A percentile compares a stretch with the other conserved stretches of the same genome.
Evolutionary conservation across 306 rosid genomes (phyloP).

Genomic region (Morella rubra): DNA sequence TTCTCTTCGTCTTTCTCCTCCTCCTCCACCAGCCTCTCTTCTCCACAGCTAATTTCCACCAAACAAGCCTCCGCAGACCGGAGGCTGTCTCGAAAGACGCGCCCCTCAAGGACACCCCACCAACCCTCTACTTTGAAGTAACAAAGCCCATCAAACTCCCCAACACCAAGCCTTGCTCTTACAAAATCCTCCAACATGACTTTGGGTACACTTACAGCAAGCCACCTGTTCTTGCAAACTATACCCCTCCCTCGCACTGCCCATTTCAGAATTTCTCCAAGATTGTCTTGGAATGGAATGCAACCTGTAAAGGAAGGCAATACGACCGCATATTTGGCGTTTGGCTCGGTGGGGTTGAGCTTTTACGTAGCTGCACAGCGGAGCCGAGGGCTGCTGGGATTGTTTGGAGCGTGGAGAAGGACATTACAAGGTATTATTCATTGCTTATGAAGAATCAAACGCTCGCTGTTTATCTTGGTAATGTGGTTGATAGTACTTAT

Average conservation of each 20-base stretch:
- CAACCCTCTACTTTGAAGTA: constrained; percentile 70
- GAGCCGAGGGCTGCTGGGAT: constrained; percentile 75
- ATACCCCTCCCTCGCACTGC: constrained; percentile 67
- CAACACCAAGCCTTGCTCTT: constrained; percentile 57
- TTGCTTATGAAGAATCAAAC: constrained; percentile 54
- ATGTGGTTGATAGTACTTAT: constrained; percentile 55
- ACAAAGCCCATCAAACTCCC: constrained; percentile 71
- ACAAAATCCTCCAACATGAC: constrained; percentile 60
- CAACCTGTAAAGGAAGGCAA: constrained; percentile 77
- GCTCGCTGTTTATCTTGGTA: constrained; percentile 74
- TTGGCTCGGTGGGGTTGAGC: constrained; percentile 89
- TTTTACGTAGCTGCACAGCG: constrained; percentile 87
- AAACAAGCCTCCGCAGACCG: constrained; percentile 37
- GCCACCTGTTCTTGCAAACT: constrained; percentile 62
- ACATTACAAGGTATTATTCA: constrained; percentile 78
- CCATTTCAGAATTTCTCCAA: constrained; percentile 45
- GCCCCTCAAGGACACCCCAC: constrained; percentile 31
- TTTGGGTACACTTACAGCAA: constrained; percentile 69
- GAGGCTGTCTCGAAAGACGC: constrained; percentile 22
- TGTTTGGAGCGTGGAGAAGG: constrained; percentile 84
- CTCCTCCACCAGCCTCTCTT: constrained; percentile 37
- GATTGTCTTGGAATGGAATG: constrained; percentile 74
- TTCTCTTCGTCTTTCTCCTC: constrained; percentile 10
- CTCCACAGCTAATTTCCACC: constrained; percentile 53
- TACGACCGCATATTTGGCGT: constrained; percentile 89